These are phyloP conservation scores for Atkinsonella texensis DNA, from an alignment of 2,329 filamentous ascomycete species.

Conservation along the genomic window DNA sequence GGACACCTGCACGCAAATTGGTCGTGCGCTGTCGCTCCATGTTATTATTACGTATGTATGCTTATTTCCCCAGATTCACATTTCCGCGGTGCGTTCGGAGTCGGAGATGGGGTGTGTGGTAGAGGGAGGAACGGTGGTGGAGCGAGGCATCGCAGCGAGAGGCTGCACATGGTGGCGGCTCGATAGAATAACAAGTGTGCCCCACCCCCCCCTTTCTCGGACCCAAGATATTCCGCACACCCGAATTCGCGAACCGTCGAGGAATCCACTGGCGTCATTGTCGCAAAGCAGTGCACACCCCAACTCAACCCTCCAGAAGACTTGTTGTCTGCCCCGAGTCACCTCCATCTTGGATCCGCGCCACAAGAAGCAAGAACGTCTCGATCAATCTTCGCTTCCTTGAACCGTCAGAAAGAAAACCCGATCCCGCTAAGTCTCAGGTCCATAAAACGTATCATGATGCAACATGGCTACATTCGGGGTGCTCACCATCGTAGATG, in stretches of 20 bases:
- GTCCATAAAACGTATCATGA: slow-evolving; percentile 27
- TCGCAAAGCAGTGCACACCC: neutral
- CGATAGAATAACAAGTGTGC: neutral
- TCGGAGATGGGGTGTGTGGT: slow-evolving; percentile 14
- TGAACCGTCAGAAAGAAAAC: neutral
- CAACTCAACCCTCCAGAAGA: neutral
- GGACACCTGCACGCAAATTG: neutral
- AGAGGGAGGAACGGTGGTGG: no score
- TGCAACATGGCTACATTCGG: slow-evolving; percentile 17
- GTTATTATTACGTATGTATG: no score
- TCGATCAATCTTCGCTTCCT: neutral
- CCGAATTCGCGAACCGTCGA: neutral
- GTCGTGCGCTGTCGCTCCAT: neutral
- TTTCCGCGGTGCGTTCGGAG: slow-evolving; percentile 22
- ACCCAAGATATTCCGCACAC: neutral
- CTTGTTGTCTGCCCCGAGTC: no score
- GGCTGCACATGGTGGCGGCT: neutral
- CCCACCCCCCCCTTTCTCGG: neutral
- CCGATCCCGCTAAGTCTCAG: slow-evolving; percentile 20
- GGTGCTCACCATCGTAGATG: slow-evolving; percentile 27
- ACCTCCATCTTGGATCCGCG: neutral
- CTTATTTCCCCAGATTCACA: neutral
- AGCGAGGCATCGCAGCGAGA: no score
- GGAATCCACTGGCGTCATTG: neutral
- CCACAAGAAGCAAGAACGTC: neutral